Percentiles rank a stretch among this genome's conserved stretches.
Conservation (phyloP, 768 basidiomycete genomes). For the Lactifluus pinguis region DNA sequence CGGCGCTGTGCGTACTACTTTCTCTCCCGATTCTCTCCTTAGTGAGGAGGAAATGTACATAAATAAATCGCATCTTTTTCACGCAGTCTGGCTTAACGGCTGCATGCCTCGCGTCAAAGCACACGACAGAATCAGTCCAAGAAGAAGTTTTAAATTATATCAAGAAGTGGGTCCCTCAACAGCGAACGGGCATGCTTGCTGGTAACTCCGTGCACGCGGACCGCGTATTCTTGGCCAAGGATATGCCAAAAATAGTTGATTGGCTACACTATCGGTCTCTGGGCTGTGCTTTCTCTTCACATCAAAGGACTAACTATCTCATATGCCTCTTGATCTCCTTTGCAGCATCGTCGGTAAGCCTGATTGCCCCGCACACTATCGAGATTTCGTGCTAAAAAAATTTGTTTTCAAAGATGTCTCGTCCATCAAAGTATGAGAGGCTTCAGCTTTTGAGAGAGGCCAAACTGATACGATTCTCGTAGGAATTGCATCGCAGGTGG, state of each 20-base stretch:
- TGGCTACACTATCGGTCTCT: conserved; percentile 73
- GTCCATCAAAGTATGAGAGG: conserved; percentile 54
- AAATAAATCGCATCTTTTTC: neutral
- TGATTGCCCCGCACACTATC: neutral
- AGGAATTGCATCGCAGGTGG: conserved; percentile 76
- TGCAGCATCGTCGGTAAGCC: conserved; percentile 60
- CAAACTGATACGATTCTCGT: neutral
- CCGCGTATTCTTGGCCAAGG: conserved; percentile 54
- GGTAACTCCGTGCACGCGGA: conserved; percentile 87
- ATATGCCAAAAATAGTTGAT: conserved; percentile 75
- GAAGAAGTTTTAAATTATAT: conserved; percentile 64
- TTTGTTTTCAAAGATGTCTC: conserved; percentile 53
- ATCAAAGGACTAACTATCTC: conserved; percentile 7
- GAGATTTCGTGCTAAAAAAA: neutral
- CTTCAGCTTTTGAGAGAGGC: neutral
- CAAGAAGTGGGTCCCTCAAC: conserved; percentile 72
- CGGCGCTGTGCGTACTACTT: conserved; percentile 42
- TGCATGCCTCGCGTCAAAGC: conserved; percentile 65
- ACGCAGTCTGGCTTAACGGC: conserved; percentile 71
- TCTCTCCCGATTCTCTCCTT: neutral
- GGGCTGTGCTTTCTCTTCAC: neutral
- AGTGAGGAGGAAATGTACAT: neutral
- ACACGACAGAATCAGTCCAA: conserved; percentile 52
- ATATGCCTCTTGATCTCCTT: neutral
- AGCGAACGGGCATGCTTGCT: conserved; percentile 59